Evolutionary conservation across 805 yeast genomes (phyloP), one percentile per base, ranked within the genome.

Genomic region (Starmerella kuoi): DNA sequence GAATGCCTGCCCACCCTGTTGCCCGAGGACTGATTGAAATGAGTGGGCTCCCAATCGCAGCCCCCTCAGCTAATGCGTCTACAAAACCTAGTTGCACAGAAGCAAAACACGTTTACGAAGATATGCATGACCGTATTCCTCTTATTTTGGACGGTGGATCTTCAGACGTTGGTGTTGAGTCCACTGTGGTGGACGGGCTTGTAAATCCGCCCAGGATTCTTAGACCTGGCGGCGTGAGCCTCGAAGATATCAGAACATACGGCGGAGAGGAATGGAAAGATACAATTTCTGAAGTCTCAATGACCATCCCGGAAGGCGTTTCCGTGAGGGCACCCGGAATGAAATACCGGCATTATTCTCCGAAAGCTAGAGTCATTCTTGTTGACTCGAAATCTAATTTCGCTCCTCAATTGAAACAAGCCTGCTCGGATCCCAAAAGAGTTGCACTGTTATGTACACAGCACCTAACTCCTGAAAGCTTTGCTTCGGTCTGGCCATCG

Each of bases 11-110:
- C 4, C 80, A 88, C 60, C 84, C 88, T 1, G 73, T 91, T 1
- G 97, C 97, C 0, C 66, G 98, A 47, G 94, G 97, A 0, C 64
- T 91, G 35, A 86, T 91, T 41, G 81, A 84, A 2, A 55, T 82
- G 11, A 74, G 93, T 41, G 91, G 86, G 50, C 72, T 81, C 2
- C 97, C 98, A 1, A 62, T 91, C 28, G 98, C 98, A 1, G 98
- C 98, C 0, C 98, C 98, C 0, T 84, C 95, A 1, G 98, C 98
- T 2, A 91, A 91, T 61, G 88, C 95, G 1, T 85, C 95, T 1
- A 91, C 98, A 0, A 66, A 85, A 38, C 98, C 98, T 1, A 81
- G 94, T 17, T 95, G 97, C 1, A 91, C 98, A 0, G 55, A 69
- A 26, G 97, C 98, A 0, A 61, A 69, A 8, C 98, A 91, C 58